Percentiles rank a stretch among this genome's conserved stretches.
phyloP scores from a whole-genome alignment of 106 monocot species.

The Dioscorea dumetorum region DNA sequence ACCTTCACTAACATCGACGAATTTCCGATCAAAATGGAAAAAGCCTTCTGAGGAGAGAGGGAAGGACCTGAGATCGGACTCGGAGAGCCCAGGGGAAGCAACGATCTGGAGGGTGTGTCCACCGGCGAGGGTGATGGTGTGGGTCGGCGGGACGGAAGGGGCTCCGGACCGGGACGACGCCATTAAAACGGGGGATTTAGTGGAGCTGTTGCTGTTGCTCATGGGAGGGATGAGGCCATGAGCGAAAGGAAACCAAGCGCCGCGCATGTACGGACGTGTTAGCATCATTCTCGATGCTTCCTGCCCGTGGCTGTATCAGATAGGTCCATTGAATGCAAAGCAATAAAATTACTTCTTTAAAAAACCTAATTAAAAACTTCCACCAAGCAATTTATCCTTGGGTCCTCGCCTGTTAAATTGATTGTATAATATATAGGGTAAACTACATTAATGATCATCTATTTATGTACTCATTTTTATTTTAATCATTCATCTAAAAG shows the following conservation, averaged over 20 bases:
- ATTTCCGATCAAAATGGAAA: not conserved
- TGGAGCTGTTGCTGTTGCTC: not conserved
- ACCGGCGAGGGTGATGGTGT: constrained; percentile 19
- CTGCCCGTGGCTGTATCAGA: too few species aligned
- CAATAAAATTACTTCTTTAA: too few species aligned
- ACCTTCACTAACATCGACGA: too few species aligned
- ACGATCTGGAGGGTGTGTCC: constrained; percentile 32
- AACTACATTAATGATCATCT: too few species aligned
- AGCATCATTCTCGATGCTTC: not conserved
- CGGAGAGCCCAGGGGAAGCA: constrained; percentile 37
- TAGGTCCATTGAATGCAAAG: too few species aligned
- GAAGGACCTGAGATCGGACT: constrained; percentile 45
- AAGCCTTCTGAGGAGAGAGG: not conserved
- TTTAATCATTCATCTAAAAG: too few species aligned
- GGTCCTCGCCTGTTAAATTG: too few species aligned
- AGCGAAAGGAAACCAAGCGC: not conserved
- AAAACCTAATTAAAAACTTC: too few species aligned
- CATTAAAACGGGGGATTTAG: constrained; percentile 7
- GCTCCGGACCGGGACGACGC: constrained; percentile 14
- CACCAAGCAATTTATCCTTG: too few species aligned
- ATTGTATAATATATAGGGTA: too few species aligned
- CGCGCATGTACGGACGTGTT: not conserved
- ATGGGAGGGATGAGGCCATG: not conserved
- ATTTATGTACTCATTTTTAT: too few species aligned
- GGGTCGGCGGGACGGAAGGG: not conserved